Evolutionary conservation across 345 rosid species (phyloP), one percentile per base, ranked within the genome.

Genomic region (Eucalyptus albens): DNA sequence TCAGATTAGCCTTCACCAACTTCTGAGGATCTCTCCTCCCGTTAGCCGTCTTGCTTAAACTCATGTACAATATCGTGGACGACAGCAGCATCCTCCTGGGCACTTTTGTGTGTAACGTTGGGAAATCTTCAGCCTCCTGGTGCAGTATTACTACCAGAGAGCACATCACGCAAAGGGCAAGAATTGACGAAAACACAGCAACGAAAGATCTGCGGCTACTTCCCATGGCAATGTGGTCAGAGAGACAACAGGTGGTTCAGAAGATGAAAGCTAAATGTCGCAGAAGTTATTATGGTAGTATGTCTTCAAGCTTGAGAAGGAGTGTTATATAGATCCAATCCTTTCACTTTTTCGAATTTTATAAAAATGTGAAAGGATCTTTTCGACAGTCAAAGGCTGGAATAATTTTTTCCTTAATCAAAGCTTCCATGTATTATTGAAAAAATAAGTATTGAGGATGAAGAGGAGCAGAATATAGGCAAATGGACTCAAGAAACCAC

Each of bases 81-180:
- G 94, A 87, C 42, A 53, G 92, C 55, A 92, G 91, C 88, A 94
- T 87, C 88, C 93, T 92, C 91, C 94, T 93, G 3, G 91, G 88
- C 80, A 90, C 93, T 33, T 83, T 89, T 91, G 85, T 87, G 88
- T 33, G 65, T 89, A 86, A 77, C 24, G 27, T 87, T 27, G 89
- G 86, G 59, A 47, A 87, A 44, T 89, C 90, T 82, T 88, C 51
- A 87, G 72, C 90, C 87, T 90, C 89, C 47, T 77, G 88, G 83
- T 86, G 92, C 27, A 89, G 83, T 24, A 40, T 21, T 40, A 40
- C 24, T 40, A 21, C 83, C 83, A 77, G 83, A 77, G 47, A 77
- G 42, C 83, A 77, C 29, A 77, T 77, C 29, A 22, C 47, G 15
- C 29, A 77, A 40, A 77, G 83, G 9, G 47, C 83, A 77, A 77